These are phyloP conservation scores for Cylindricascospora bacillispora DNA, from an alignment of 1,139 yeast genomes.

Conservation along the genomic window DNA sequence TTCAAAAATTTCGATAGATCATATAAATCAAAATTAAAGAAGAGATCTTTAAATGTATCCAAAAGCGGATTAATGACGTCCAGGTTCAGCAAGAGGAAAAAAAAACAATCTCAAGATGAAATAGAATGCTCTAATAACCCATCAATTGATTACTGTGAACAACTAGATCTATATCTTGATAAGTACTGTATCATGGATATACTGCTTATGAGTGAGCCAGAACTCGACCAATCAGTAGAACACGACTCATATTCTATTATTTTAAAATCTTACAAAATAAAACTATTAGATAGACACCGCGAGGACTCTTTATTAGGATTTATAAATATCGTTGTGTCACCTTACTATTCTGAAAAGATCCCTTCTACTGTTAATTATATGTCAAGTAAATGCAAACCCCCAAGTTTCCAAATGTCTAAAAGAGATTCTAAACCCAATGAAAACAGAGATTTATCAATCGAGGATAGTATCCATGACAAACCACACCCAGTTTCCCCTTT, in stretches of 20 bases:
- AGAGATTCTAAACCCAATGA: constrained; percentile 12
- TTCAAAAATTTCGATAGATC: constrained; percentile 20
- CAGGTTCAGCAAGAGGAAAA: constrained; percentile 4
- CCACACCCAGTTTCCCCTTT: too few relatives aligned
- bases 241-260: constrained; percentile 2
- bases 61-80: constrained; percentile 11
- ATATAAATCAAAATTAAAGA: constrained; percentile 18
- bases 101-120: constrained; percentile 20
- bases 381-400: constrained; percentile 39
- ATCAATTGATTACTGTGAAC: constrained; percentile 20
- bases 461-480: too few relatives aligned
- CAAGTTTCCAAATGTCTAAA: too few relatives aligned
- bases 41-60: constrained; percentile 31
- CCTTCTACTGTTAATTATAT: constrained; percentile 37
- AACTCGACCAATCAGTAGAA: background rate
- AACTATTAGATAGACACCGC: constrained; percentile 15
- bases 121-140: constrained; percentile 2
- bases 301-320: constrained; percentile 35
- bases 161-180: constrained; percentile 37
- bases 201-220: constrained; percentile 23
- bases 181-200: constrained; percentile 46
- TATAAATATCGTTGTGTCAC: constrained; percentile 40
- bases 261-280: constrained; percentile 15
- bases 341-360: constrained; percentile 38
- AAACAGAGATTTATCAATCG: constrained; percentile 2